phyloP scores from a whole-genome alignment of 1,284 basidiomycete species.

The Apiotrichum akiyoshidainum region DNA sequence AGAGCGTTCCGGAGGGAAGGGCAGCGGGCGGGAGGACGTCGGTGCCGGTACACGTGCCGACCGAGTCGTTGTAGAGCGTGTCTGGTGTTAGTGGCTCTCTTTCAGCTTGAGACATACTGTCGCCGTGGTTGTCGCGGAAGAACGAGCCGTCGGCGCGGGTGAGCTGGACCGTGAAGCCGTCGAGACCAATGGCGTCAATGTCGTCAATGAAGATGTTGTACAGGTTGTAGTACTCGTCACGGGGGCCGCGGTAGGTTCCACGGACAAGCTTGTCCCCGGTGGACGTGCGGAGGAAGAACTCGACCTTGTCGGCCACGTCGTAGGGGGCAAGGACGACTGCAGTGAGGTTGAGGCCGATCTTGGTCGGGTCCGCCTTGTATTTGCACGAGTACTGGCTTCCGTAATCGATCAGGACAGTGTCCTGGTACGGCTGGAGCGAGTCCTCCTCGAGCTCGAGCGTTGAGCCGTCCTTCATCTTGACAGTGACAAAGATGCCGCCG shows the following conservation, averaged over 20 bases:
- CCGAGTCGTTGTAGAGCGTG: slow-evolving; percentile 3
- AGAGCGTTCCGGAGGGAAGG: neutral
- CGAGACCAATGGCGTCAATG: neutral
- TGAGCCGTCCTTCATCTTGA: slow-evolving; percentile 13
- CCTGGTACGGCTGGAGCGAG: slow-evolving; percentile 5
- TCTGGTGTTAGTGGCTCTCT: neutral
- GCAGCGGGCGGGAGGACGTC: slow-evolving; percentile 7
- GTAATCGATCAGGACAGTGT: slow-evolving; percentile 12
- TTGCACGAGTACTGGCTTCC: slow-evolving; percentile 9
- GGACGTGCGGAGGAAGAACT: slow-evolving; percentile 8
- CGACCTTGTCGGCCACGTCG: slow-evolving; percentile 15
- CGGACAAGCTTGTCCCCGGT: slow-evolving; percentile 9
- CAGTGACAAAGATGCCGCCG: neutral
- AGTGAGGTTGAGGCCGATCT: slow-evolving; percentile 19
- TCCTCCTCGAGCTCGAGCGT: slow-evolving; percentile 11
- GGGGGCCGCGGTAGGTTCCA: slow-evolving; percentile 6
- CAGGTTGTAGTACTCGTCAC: slow-evolving; percentile 13
- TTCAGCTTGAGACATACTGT: slow-evolving; percentile 4
- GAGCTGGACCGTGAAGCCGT: neutral
- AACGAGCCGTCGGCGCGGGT: slow-evolving; percentile 14
- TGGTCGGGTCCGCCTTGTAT: slow-evolving; percentile 8
- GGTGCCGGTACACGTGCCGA: slow-evolving; percentile 13
- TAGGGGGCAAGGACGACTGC: slow-evolving; percentile 17
- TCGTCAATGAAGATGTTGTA: slow-evolving; percentile 15
- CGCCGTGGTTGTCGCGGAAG: slow-evolving; percentile 7